A percentile compares a stretch with the other conserved stretches of the same genome.
These are phyloP conservation scores for Chlamydomonas urium DNA, from an alignment of 139 green algal species.

Conservation along the genomic window DNA sequence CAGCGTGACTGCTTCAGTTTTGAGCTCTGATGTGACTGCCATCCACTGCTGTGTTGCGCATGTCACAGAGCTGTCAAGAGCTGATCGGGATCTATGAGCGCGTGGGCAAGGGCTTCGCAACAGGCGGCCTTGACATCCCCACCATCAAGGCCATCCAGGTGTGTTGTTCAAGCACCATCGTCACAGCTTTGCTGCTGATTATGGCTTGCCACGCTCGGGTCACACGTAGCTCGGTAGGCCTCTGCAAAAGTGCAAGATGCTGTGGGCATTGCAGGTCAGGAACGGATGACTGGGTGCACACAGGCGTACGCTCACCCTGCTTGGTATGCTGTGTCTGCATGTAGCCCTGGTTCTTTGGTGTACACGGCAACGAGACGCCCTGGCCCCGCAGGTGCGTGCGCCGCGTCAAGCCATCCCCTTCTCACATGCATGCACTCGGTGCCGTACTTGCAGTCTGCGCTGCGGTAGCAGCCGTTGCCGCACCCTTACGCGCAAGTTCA, in stretches of 20 bases:
- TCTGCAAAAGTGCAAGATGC: neutral
- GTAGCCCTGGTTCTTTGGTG: neutral
- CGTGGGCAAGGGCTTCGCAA: neutral
- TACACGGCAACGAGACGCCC: neutral
- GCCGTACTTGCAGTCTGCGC: neutral
- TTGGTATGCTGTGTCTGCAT: neutral
- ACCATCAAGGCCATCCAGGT: neutral
- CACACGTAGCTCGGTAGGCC: neutral
- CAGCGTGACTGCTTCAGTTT: neutral
- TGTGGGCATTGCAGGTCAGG: neutral
- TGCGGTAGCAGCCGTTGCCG: neutral
- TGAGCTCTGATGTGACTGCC: neutral
- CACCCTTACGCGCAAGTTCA: neutral
- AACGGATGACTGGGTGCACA: neutral
- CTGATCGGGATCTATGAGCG: neutral
- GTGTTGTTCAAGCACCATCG: neutral
- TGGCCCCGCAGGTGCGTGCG: neutral
- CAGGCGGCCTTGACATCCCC: neutral
- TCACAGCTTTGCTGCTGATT: neutral
- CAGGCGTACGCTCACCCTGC: neutral
- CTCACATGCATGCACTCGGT: neutral
- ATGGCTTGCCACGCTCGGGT: neutral
- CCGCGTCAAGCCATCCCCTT: neutral
- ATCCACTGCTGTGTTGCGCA: neutral
- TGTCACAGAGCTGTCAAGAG: neutral